Conservation (phyloP, 805 yeast species). For the Candida ulmi region DNA sequence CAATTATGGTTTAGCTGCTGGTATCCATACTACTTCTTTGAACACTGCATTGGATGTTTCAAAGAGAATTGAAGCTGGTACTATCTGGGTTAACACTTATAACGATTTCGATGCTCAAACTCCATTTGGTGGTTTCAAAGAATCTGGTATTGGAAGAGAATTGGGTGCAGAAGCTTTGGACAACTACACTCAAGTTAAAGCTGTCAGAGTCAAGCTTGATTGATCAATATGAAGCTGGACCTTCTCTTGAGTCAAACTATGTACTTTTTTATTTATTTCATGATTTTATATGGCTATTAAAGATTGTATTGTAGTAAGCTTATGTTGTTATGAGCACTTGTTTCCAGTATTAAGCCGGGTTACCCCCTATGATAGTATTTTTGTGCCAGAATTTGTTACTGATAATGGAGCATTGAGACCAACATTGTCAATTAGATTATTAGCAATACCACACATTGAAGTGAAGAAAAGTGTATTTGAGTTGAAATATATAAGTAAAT, state of each 20-base stretch:
- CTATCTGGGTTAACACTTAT: conserved; percentile 77
- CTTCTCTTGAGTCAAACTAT: not conserved
- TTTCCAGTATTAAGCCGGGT: no score
- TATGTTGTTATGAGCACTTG: no score
- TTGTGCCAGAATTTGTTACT: no score
- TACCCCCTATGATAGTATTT: no score
- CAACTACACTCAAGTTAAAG: conserved; percentile 73
- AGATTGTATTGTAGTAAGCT: no score
- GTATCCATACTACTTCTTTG: conserved; percentile 66
- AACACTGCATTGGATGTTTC: conserved; percentile 62
- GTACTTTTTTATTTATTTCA: not conserved
- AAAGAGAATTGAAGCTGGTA: conserved; percentile 64
- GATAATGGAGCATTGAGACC: no score
- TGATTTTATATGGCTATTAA: no score
- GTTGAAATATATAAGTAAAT: no score
- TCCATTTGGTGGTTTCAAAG: conserved; percentile 88
- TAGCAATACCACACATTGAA: no score
- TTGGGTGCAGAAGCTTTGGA: conserved; percentile 80
- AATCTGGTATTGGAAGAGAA: conserved; percentile 86
- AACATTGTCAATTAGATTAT: no score
- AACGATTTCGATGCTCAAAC: conserved; percentile 78
- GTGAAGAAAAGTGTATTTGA: no score
- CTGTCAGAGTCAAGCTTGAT: conserved; percentile 49
- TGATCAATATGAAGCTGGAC: not conserved
- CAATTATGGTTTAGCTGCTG: conserved; percentile 80